phyloP scores from a whole-genome alignment of 768 basidiomycete species.

The Xerocomellus amylosporus region DNA sequence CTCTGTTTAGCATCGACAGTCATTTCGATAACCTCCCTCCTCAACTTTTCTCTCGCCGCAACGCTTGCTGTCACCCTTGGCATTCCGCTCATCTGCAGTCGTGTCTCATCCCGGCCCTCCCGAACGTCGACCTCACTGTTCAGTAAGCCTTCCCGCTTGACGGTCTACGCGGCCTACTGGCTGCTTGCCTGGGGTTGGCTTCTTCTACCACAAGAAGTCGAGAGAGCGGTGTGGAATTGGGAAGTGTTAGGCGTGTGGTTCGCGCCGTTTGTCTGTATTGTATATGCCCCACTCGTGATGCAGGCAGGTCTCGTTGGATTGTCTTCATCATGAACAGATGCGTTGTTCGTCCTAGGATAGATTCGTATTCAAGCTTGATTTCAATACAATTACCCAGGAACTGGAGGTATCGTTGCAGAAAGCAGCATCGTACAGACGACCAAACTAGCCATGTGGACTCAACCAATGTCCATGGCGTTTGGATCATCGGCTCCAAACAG shows the following conservation, averaged over 20 bases:
- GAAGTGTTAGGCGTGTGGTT: slow-evolving; percentile 80
- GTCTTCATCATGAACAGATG: slow-evolving; percentile 3
- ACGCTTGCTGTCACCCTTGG: slow-evolving; percentile 63
- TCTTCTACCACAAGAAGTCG: slow-evolving; percentile 42
- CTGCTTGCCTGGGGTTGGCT: slow-evolving; percentile 59
- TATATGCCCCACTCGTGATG: slow-evolving; percentile 71
- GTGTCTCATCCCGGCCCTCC: slow-evolving; percentile 29
- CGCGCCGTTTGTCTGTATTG: slow-evolving; percentile 75
- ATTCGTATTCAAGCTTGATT: background rate
- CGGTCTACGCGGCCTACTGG: slow-evolving; percentile 38
- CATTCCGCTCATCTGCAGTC: slow-evolving; percentile 55
- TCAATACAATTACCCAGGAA: background rate
- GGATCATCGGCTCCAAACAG: slow-evolving; percentile 51
- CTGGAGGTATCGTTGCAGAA: background rate
- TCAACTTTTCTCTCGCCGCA: slow-evolving; percentile 91
- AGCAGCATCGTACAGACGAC: background rate
- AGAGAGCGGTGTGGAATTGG: slow-evolving; percentile 69
- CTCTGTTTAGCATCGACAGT: slow-evolving; percentile 83
- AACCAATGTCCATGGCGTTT: slow-evolving; percentile 34
- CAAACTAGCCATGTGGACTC: slow-evolving; percentile 3
- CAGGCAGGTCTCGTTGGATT: slow-evolving; percentile 65
- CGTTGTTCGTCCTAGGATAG: background rate
- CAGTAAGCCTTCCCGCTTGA: slow-evolving; percentile 19
- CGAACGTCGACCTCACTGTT: slow-evolving; percentile 19
- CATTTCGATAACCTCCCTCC: slow-evolving; percentile 80